Conservation (phyloP, 257 asterid genomes). For the Solanum sitiens region DNA sequence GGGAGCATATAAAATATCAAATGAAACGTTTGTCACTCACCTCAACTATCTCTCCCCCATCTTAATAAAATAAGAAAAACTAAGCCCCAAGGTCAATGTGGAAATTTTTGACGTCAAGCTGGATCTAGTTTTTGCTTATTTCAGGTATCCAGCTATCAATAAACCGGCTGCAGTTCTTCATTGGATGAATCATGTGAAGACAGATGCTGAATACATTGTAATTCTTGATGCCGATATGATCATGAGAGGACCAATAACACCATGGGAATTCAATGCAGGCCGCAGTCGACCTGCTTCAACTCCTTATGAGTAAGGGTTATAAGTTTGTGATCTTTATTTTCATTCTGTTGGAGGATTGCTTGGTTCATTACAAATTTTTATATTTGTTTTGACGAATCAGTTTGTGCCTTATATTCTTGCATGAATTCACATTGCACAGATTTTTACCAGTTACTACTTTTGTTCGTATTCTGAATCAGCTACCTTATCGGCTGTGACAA, state of each 20-base stretch:
- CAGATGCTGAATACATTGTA: constrained; percentile 85
- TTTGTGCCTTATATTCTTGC: not conserved
- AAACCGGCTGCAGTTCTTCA: constrained; percentile 96
- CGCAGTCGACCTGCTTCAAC: constrained; percentile 80
- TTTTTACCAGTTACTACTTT: not conserved
- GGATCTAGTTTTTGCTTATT: constrained; percentile 1
- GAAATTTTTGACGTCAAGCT: not conserved
- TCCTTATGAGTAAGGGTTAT: constrained; percentile 71
- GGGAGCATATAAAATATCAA: not conserved
- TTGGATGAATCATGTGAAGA: constrained; percentile 86
- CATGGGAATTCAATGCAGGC: constrained; percentile 92
- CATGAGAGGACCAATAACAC: constrained; percentile 89
- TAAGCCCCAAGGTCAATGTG: not conserved
- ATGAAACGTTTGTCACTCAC: not conserved
- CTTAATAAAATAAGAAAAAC: not conserved
- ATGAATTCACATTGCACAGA: not conserved
- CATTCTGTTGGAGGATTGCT: not conserved
- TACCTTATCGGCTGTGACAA: constrained; percentile 96
- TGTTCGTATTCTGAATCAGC: constrained; percentile 23
- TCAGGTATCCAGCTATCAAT: constrained; percentile 96
- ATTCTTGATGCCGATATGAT: constrained; percentile 93
- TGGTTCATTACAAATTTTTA: not conserved
- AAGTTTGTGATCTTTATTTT: not conserved
- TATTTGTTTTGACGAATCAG: not conserved
- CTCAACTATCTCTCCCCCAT: not conserved